phyloP scores from a whole-genome alignment of 768 basidiomycete species.

The Leucocoprinus sp. region DNA sequence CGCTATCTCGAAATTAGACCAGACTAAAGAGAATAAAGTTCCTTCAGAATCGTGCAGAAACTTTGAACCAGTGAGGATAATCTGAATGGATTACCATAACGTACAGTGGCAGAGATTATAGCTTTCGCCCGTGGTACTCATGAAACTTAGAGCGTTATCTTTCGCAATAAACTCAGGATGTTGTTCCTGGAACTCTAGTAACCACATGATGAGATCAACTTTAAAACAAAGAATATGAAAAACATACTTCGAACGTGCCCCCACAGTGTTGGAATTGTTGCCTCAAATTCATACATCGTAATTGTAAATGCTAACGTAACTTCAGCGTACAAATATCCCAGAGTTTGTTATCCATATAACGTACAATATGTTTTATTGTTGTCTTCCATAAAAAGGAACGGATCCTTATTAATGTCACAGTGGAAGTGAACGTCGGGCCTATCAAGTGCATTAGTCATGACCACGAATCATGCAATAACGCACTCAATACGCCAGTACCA shows the following conservation, averaged over 20 bases:
- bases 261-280: slow-evolving; percentile 75
- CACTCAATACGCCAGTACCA: slow-evolving; percentile 80
- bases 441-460: slow-evolving; percentile 1
- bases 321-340: slow-evolving; percentile 11
- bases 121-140: slow-evolving; percentile 43
- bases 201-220: not conserved
- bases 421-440: slow-evolving; percentile 70
- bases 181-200: slow-evolving; percentile 44
- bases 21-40: too few relatives aligned
- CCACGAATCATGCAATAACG: slow-evolving; percentile 18
- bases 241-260: slow-evolving; percentile 50
- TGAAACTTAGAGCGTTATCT: slow-evolving; percentile 54
- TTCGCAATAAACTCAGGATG: slow-evolving; percentile 50
- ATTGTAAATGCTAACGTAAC: slow-evolving; percentile 52
- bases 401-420: slow-evolving; percentile 60
- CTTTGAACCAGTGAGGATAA: not conserved
- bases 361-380: slow-evolving; percentile 59
- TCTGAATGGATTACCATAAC: slow-evolving; percentile 15
- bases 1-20: slow-evolving; percentile 68
- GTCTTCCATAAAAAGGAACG: slow-evolving; percentile 66
- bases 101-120: slow-evolving; percentile 72
- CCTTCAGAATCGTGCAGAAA: slow-evolving; percentile 1
- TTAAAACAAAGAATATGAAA: not conserved
- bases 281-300: slow-evolving; percentile 64
- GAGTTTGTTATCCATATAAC: too few relatives aligned